Percentiles rank a stretch among this genome's conserved stretches.
Evolutionary conservation across 495 filamentous ascomycete species (phyloP).

Genomic region (Glarea lozoyensis): DNA sequence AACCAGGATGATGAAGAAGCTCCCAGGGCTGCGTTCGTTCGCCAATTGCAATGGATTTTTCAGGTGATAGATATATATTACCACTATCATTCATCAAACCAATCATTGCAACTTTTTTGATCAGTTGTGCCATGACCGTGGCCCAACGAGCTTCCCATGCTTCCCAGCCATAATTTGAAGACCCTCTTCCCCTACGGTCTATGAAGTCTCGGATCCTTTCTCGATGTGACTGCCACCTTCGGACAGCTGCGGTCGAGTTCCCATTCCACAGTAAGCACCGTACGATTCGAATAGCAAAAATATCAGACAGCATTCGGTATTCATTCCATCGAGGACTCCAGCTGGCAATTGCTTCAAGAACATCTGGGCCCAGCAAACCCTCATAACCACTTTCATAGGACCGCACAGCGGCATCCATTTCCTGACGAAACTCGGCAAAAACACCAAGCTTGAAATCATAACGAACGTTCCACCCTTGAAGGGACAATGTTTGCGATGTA

Average conservation of each 20-base stretch:
- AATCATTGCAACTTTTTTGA: constrained; percentile 50
- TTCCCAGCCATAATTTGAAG: constrained; percentile 76
- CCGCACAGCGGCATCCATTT: constrained; percentile 75
- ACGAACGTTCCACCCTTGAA: constrained; percentile 79
- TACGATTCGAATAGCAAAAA: constrained; percentile 66
- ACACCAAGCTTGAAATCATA: constrained; percentile 90
- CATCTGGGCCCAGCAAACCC: constrained; percentile 64
- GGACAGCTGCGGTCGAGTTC: constrained; percentile 65
- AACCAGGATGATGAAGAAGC: constrained; percentile 75
- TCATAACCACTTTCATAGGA: constrained; percentile 84
- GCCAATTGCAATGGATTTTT: constrained; percentile 54
- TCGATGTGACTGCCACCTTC: constrained; percentile 67
- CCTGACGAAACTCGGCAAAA: constrained; percentile 82
- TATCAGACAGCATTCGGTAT: constrained; percentile 69
- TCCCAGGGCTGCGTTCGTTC: constrained; percentile 72
- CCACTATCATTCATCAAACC: constrained; percentile 18
- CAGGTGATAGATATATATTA: constrained; percentile 38
- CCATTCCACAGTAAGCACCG: constrained; percentile 69
- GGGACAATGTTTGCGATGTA: constrained; percentile 74
- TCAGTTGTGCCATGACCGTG: constrained; percentile 68
- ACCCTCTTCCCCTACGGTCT: constrained; percentile 73
- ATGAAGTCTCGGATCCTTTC: constrained; percentile 62
- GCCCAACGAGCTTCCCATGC: constrained; percentile 84
- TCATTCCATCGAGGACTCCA: constrained; percentile 86
- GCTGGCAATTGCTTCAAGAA: constrained; percentile 77